Base-by-base conservation (phyloP, 768 basidiomycete genomes). In the Cubamyces lactineus region DNA sequence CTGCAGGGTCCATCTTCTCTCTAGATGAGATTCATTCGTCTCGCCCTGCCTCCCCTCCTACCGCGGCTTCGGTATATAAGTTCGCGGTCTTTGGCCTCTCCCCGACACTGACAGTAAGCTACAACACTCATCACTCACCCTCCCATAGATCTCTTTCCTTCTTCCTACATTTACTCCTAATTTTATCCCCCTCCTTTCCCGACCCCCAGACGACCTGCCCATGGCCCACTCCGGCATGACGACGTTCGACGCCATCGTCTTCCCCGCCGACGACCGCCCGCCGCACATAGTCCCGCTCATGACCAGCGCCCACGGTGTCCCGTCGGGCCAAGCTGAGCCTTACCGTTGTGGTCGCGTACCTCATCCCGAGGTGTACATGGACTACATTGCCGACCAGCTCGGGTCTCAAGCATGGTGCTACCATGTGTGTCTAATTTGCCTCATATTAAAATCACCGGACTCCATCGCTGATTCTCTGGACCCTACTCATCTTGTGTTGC, bases 331-430 rank as follows among this genome's bases (percentile, higher is more conserved):
- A 54, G 61, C 66, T 51, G 66, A 67, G 51, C 78, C 78, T 46
- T 71, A 76, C 57, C 74, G 79, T 28, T 80, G 80, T 34, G 75
- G 84, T 48, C 85, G 87, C 54, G 82, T 90, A 79, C 91, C 91
- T 0, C 91, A 93, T 72, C 91, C 91, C 12, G 90, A 92, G 73
- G 83, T 90, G 43, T 85, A 89, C 70, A 93, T 93, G 91, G 89
- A 92, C 74, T 89, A 87, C 74, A 86, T 93, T 67, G 89, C 88
- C 69, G 89, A 92, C 75, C 82, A 84, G 55, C 79, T 84, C 61
- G 87, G 86, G 34, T 75, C 84, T 17, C 81, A 85, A 59, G 83
- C 86, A 16, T 92, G 91, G 90, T 82, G 83, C 69, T 89, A 84
- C 72, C 84, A 88, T 76, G 90, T 90, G 64, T 67, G 79, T 73